A percentile compares a stretch with the other conserved stretches of the same genome.
These are phyloP conservation scores for Yamadazyma kanchanaburiensis DNA, from an alignment of 1,139 yeast genomes.

Conservation along the genomic window DNA sequence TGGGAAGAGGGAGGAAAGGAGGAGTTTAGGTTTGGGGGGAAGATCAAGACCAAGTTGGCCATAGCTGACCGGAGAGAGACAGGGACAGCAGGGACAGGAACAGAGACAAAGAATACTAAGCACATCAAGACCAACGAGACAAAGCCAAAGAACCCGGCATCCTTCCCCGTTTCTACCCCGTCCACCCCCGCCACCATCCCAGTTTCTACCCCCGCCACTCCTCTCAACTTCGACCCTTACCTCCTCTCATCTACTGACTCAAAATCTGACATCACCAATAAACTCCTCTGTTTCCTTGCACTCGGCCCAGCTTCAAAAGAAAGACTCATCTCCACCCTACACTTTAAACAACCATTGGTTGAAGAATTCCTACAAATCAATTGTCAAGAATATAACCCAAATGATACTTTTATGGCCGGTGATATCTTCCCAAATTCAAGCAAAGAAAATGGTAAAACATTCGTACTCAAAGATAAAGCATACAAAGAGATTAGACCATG, in stretches of 20 bases:
- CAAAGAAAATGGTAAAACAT: slow-evolving; percentile 2
- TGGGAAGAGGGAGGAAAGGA: slow-evolving; percentile 13
- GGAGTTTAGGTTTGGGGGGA: slow-evolving; percentile 22
- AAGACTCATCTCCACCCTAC: slow-evolving; percentile 12
- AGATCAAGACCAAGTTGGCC: slow-evolving; percentile 29
- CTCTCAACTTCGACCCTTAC: slow-evolving; percentile 18
- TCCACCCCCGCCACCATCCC: no score
- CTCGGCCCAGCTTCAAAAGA: slow-evolving; percentile 35
- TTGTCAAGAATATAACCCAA: slow-evolving; percentile 29
- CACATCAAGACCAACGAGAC: no score
- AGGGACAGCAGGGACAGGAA: no score
- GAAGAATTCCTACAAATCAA: slow-evolving; percentile 6
- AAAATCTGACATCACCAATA: slow-evolving; percentile 15
- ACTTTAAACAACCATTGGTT: slow-evolving; percentile 6
- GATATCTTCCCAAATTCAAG: slow-evolving; percentile 29
- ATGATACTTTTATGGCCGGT: slow-evolving; percentile 28
- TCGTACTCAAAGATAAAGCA: slow-evolving; percentile 38
- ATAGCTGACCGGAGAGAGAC: slow-evolving; percentile 16
- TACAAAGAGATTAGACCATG: slow-evolving; percentile 43
- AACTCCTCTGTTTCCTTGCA: slow-evolving; percentile 34
- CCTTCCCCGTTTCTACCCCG: no score
- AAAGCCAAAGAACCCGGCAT: no score
- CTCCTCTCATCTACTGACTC: slow-evolving; percentile 19
- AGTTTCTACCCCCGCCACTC: slow-evolving; percentile 12
- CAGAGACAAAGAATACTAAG: no score